These are phyloP conservation scores for Plasmodium malariae DNA, from an alignment of 169 alveolate genomes.

Conservation along the genomic window DNA sequence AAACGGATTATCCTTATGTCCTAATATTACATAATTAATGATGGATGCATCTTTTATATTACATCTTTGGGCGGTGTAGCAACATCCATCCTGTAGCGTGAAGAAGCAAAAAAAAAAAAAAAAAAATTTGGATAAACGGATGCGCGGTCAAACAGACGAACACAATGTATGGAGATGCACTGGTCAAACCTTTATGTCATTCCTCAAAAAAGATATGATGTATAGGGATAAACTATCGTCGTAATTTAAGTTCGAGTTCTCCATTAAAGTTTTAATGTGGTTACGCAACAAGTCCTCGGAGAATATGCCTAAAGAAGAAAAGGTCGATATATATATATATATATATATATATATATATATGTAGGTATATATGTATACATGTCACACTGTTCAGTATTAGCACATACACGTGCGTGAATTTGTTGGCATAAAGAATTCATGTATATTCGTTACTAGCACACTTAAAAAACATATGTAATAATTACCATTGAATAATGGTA, in stretches of 20 bases:
- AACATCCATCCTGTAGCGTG: constrained; percentile 52
- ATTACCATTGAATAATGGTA: constrained; percentile 59
- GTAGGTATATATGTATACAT: too few relatives aligned
- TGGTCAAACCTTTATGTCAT: constrained; percentile 9
- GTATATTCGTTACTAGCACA: too few relatives aligned
- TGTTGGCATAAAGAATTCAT: too few relatives aligned
- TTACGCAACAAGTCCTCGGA: constrained; percentile 38
- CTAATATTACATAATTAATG: constrained; percentile 6
- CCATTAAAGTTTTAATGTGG: constrained; percentile 13
- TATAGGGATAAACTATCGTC: constrained; percentile 16
- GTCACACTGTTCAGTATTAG: too few relatives aligned
- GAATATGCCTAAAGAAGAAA: constrained; percentile 18
- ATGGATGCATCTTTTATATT: constrained; percentile 1
- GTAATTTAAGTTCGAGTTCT: constrained; percentile 9
- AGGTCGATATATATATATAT: too few relatives aligned
- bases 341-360: neutral
- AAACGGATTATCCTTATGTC: constrained; percentile 1
- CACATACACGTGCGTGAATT: too few relatives aligned
- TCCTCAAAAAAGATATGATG: constrained; percentile 49
- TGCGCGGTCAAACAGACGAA: neutral
- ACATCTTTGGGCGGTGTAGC: constrained; percentile 26
- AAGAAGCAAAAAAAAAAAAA: neutral
- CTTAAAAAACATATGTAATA: too few relatives aligned
- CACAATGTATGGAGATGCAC: neutral
- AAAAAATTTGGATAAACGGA: neutral